Percentiles rank a stretch among this genome's conserved stretches.
These are phyloP conservation scores for Plasmopara halstedii DNA, from an alignment of 352 stramenopile species.

Conservation along the genomic window DNA sequence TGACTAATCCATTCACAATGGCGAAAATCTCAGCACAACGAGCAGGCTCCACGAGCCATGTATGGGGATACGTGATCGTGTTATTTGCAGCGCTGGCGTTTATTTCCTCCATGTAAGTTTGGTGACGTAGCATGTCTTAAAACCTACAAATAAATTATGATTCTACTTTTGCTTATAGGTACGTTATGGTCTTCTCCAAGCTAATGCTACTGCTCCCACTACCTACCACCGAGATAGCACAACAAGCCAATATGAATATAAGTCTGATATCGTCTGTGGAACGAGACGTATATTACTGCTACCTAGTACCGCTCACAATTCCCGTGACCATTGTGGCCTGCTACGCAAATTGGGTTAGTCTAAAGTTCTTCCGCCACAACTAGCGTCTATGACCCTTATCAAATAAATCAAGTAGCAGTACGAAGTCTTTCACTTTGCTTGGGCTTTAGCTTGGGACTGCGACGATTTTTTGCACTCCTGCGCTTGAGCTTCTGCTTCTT, in stretches of 20 bases:
- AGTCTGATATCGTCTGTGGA: slow-evolving; percentile 35
- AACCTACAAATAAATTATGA: background rate
- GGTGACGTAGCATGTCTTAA: background rate
- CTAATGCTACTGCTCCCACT: background rate
- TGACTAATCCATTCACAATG: too few species aligned
- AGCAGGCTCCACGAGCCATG: slow-evolving; percentile 59
- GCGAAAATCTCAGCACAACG: slow-evolving; percentile 25
- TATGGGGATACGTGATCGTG: slow-evolving; percentile 78
- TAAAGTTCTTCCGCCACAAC: too few species aligned
- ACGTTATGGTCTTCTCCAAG: slow-evolving; percentile 63
- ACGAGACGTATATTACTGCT: slow-evolving; percentile 74
- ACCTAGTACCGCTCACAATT: slow-evolving; percentile 68
- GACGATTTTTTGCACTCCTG: background rate
- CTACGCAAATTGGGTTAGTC: slow-evolving; percentile 78
- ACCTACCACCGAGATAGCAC: background rate
- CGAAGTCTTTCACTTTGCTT: background rate
- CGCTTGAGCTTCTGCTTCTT: background rate
- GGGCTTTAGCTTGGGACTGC: slow-evolving; percentile 2
- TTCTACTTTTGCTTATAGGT: slow-evolving; percentile 25
- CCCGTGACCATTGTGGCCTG: slow-evolving; percentile 67
- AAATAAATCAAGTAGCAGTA: background rate
- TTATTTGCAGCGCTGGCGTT: slow-evolving; percentile 39
- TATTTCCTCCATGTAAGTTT: slow-evolving; percentile 52
- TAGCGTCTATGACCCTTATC: too few species aligned
- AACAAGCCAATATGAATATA: background rate